A percentile compares a stretch with the other conserved stretches of the same genome.
Conservation (phyloP, 106 monocot species). For the Posidonia australis region DNA sequence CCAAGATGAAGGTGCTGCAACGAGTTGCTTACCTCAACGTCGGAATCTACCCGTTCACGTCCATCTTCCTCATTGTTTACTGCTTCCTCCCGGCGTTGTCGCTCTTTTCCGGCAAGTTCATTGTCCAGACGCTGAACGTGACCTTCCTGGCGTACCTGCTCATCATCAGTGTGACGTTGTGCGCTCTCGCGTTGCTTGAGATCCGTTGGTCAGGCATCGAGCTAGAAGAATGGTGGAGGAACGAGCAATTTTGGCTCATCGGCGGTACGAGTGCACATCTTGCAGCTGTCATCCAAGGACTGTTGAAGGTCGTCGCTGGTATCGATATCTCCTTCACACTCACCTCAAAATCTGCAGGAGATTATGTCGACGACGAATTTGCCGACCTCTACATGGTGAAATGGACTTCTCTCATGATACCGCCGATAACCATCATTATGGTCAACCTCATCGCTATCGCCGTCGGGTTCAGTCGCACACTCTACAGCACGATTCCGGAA, state of each 20-base stretch:
- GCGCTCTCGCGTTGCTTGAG: conserved; percentile 57
- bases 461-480: conserved; percentile 55
- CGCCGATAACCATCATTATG: conserved; percentile 78
- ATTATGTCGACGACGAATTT: conserved; percentile 73
- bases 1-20: conserved; percentile 70
- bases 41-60: conserved; percentile 90
- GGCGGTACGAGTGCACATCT: conserved; percentile 78
- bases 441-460: conserved; percentile 64
- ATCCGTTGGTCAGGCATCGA: conserved; percentile 75
- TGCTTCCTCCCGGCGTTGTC: conserved; percentile 82
- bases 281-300: conserved; percentile 62
- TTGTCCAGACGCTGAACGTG: conserved; percentile 62
- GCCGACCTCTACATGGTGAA: conserved; percentile 83
- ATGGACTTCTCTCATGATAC: conserved; percentile 87
- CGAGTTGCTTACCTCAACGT: conserved; percentile 79
- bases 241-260: conserved; percentile 95
- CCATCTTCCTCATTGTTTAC: too few species aligned
- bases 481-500: conserved; percentile 59
- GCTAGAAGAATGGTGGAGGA: conserved; percentile 89
- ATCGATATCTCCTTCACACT: conserved; percentile 94
- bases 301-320: conserved; percentile 78
- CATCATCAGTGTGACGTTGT: too few species aligned
- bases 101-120: conserved; percentile 84
- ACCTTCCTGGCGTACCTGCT: too few species aligned
- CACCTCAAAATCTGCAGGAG: conserved; percentile 73